Evolutionary conservation across 345 rosid species (phyloP).

Genomic region (Abelmoschus esculentus): DNA sequence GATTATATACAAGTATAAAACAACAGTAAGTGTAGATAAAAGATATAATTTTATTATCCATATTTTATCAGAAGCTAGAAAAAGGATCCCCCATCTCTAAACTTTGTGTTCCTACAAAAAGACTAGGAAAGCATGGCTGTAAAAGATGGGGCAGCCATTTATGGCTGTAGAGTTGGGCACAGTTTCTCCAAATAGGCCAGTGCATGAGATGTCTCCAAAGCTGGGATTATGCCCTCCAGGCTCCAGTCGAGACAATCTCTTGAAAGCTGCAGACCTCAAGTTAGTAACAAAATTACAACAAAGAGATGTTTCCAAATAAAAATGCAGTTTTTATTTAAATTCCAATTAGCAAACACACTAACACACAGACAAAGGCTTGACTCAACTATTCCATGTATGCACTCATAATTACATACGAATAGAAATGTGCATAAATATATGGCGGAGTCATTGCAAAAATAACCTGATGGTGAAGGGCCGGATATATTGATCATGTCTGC

Average conservation of each 20-base stretch:
- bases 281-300: background rate
- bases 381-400: background rate
- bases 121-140: background rate
- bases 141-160: background rate
- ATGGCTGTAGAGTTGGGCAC: constrained; percentile 56
- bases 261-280: constrained; percentile 49
- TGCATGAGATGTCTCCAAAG: constrained; percentile 89
- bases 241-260: constrained; percentile 69
- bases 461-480: constrained; percentile 82
- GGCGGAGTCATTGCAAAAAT: background rate
- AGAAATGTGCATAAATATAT: background rate
- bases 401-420: background rate
- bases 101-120: background rate
- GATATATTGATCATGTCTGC: no score
- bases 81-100: background rate
- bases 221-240: constrained; percentile 93
- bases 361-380: background rate
- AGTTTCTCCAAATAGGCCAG: constrained; percentile 71
- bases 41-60: background rate
- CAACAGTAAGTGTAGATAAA: no score
- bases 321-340: background rate
- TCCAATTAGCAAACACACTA: background rate
- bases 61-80: background rate
- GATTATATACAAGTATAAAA: no score
- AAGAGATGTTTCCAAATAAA: no score